Conservation (phyloP, 176 grass and related monocot species). For the Saccharum officinarum region DNA sequence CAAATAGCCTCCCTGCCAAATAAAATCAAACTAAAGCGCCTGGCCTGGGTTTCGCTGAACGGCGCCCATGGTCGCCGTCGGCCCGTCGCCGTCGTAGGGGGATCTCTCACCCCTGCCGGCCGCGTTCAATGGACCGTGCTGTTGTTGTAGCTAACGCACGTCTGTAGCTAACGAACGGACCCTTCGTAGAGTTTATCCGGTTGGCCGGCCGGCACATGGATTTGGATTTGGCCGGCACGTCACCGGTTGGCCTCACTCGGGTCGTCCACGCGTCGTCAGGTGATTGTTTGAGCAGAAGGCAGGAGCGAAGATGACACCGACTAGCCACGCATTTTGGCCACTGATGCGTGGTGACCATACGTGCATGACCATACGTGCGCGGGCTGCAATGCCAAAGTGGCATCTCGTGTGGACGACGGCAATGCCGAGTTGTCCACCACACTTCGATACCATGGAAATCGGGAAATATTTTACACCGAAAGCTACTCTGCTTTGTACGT, state of each 20-base stretch:
- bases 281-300: background rate
- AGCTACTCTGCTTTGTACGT: too few species aligned
- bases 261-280: too few species aligned
- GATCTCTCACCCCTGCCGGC: too few species aligned
- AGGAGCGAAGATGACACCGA: background rate
- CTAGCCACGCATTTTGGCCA: too few species aligned
- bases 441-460: background rate
- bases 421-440: background rate
- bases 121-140: background rate
- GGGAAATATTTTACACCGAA: too few species aligned
- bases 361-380: too few species aligned
- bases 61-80: background rate
- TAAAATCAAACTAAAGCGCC: too few species aligned
- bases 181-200: background rate
- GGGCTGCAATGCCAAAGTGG: background rate
- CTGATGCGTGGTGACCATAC: too few species aligned
- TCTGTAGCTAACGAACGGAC: background rate
- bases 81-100: background rate
- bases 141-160: background rate
- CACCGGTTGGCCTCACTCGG: too few species aligned
- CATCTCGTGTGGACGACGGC: background rate
- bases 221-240: background rate
- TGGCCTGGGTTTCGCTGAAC: background rate
- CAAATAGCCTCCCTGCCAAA: too few species aligned
- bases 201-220: background rate